Evolutionary conservation across 139 green algal genomes (phyloP), one percentile per base, ranked within the genome.

Genomic region (Chlorella sorokiniana): DNA sequence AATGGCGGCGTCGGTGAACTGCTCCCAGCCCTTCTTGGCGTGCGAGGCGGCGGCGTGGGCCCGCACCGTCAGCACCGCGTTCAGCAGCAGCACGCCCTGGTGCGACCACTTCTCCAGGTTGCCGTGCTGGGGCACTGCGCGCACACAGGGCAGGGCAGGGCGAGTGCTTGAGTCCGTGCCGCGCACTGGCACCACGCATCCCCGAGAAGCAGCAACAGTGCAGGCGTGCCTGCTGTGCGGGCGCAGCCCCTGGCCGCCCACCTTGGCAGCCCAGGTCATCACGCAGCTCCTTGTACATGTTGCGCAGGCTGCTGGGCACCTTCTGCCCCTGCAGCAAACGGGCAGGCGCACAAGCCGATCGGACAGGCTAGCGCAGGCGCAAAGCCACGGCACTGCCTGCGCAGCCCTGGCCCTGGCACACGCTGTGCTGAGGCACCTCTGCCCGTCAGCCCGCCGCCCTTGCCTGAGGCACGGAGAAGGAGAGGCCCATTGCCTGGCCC

Each of bases 11-110:
- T 97, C 91, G 1, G 97, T 99, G 67, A 99, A 94, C 11, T 56
- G 33, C 89, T 99, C 95, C 96, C 96, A 99, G 1, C 95, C 95
- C 85, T 89, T 85, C 86, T 95, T 97, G 64, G 84, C 80, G 83
- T 99, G 96, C 29, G 93, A 97, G 70, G 94, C 94, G 61, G 96
- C 92, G 54, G 90, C 48, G 59, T 93, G 88, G 23, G 90, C 91
- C 2, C 93, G 87, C 85, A 98, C 97, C 20, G 95, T 99, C 51
- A 99, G 89, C 68, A 91, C 85, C 8, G 96, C 92, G 78, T 99
- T 99, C 52, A 99, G 92, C 77, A 99, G 89, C 52, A 99, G 88
- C 83, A 99, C 94, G 8, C 96, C 94, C 79, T 93, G 90, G 16
- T 84, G 52, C 25, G 81, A 82, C 88, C 71, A 92, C 84, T 93